A percentile compares a stretch with the other conserved stretches of the same genome.
Evolutionary conservation across 371 early-diverging fungal species (phyloP).

Genomic region (Actinomortierella ambigua): DNA sequence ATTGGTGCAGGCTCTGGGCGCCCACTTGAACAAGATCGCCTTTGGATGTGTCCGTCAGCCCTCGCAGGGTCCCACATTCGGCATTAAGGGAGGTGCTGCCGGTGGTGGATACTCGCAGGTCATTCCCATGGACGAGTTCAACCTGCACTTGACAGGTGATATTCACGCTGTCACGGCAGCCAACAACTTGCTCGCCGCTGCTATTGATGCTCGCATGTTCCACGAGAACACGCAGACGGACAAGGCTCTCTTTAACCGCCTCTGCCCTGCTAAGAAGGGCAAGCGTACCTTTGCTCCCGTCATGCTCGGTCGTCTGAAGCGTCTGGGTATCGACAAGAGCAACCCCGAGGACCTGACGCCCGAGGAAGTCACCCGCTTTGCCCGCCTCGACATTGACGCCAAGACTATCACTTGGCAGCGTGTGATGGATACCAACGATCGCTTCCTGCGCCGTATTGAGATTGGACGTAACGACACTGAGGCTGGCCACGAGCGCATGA

Average conservation of each 20-base stretch:
- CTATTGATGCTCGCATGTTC: slow-evolving; percentile 96
- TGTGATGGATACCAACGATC: slow-evolving; percentile 94
- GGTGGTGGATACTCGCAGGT: slow-evolving; percentile 98
- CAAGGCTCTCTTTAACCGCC: slow-evolving; percentile 78
- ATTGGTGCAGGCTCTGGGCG: slow-evolving; percentile 92
- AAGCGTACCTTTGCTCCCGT: slow-evolving; percentile 79
- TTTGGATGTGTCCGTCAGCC: slow-evolving; percentile 98
- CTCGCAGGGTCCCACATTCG: slow-evolving; percentile 97
- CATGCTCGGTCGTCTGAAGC: slow-evolving; percentile 82
- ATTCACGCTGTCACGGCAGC: slow-evolving; percentile 97
- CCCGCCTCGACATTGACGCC: slow-evolving; percentile 91
- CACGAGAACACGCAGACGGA: slow-evolving; percentile 92
- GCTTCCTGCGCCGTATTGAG: slow-evolving; percentile 90
- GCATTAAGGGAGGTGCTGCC: slow-evolving; percentile 98
- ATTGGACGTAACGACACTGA: slow-evolving; percentile 90
- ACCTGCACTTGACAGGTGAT: slow-evolving; percentile 97
- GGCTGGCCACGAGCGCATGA: slow-evolving; percentile 82
- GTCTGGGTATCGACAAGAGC: slow-evolving; percentile 84
- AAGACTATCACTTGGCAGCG: slow-evolving; percentile 94
- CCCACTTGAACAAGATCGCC: slow-evolving; percentile 84
- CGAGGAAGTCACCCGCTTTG: slow-evolving; percentile 81
- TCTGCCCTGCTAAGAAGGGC: slow-evolving; percentile 90
- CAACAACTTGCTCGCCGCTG: slow-evolving; percentile 95
- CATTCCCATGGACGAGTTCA: slow-evolving; percentile 99
- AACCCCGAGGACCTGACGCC: slow-evolving; percentile 77